Evolutionary conservation across 352 stramenopile species (phyloP).

Genomic region (Thalassiosira mediterranea): DNA sequence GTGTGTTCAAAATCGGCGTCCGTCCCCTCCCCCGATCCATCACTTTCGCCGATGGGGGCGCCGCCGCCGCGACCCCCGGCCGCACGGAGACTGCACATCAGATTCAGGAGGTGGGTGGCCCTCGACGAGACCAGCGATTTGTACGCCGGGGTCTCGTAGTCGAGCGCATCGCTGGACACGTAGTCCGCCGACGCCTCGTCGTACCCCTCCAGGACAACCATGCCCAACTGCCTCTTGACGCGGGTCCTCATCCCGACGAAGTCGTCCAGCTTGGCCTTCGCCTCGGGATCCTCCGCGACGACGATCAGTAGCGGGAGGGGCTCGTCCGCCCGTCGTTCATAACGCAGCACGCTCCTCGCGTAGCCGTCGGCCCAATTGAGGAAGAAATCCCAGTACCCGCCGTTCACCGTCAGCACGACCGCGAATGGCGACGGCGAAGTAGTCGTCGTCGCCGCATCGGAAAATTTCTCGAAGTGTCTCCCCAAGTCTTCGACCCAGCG

Average conservation of each 20-base stretch:
- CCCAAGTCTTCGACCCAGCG: slow-evolving; percentile 4
- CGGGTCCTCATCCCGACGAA: not conserved
- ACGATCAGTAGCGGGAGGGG: slow-evolving; percentile 15
- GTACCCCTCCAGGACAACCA: slow-evolving; percentile 6
- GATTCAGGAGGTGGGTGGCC: slow-evolving; percentile 43
- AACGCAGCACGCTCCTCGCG: not conserved
- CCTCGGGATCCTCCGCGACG: not conserved
- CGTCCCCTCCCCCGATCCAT: not conserved
- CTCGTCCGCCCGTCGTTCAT: not conserved
- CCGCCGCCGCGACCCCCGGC: not conserved
- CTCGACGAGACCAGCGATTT: slow-evolving; percentile 33
- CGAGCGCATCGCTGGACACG: slow-evolving; percentile 2
- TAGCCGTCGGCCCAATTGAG: slow-evolving; percentile 15
- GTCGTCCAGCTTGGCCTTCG: not conserved
- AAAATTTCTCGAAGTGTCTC: not conserved
- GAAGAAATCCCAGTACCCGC: slow-evolving; percentile 45
- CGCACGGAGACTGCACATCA: slow-evolving; percentile 25
- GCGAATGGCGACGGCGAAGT: slow-evolving; percentile 4
- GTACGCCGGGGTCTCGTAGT: slow-evolving; percentile 35
- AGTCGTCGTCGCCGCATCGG: not conserved
- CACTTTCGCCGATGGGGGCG: not conserved
- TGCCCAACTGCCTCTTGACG: not conserved
- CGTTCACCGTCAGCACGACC: slow-evolving; percentile 34
- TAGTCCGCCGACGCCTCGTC: slow-evolving; percentile 1
- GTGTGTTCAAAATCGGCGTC: not conserved